Base-by-base conservation (phyloP, 768 basidiomycete genomes). In the Boletus tylopilopsis region DNA sequence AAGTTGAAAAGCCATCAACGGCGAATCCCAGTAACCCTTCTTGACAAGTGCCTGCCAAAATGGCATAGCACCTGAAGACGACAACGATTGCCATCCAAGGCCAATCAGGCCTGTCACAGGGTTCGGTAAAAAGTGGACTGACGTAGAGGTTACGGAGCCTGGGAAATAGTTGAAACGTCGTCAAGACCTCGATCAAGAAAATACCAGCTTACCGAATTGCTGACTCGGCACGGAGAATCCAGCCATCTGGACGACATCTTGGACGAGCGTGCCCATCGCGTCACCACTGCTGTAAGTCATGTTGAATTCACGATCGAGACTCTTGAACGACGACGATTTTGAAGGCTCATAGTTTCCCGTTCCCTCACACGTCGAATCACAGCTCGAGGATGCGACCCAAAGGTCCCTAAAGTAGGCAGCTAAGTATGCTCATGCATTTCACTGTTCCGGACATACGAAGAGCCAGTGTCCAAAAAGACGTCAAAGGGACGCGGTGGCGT, bases 201-300 rank as follows among this genome's bases (percentile, higher is more conserved):
- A 41, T 30, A 19, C 46, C 3, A 34, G 69, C 76, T 32, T 49
- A 82, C 82, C 68, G 61, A 90, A 81, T 32, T 62, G 69, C 62
- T 90, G 89, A 4, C 66, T 56, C 5, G 55, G 38, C 19, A 90
- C 64, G 1, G 73, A 73, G 59, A 90, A 90, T 6, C 76, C 76
- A 12, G 80, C 84, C 79, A 94, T 79, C 38, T 67, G 62, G n/a
- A 92, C 86, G n/a, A 76, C 80, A 40, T 94, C 91, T 47, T 68
- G 45, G 0, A 68, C 76, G 2, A 88, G 59, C 1, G 62, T 59
- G 4, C 81, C 81, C 16, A 48, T 54, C 1, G 76, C 81, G 7
- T 62, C 53, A 6, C 79, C 81, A 30, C 67, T 73, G 16, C 75
- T 76, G 50, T 80, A 80, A 12, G 63, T 68, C 47, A 78, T 69